Base-by-base conservation (phyloP, 2,329 filamentous ascomycete genomes). In the Microdochium bolleyi region DNA sequence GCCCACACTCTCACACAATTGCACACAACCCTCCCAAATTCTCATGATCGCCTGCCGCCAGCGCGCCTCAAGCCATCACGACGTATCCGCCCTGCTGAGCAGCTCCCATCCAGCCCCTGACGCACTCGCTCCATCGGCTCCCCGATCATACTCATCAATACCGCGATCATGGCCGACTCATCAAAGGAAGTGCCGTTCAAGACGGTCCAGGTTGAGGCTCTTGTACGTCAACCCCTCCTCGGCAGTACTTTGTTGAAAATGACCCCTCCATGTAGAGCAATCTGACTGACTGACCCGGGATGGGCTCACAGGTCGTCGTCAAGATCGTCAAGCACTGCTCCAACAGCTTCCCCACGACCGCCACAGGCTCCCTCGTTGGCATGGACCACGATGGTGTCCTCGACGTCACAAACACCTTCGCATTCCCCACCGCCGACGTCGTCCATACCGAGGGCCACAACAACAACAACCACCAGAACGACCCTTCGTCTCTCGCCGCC, bases 321-420 rank as follows among this genome's bases (percentile, higher is more conserved):
- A 96, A 96, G 79, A 92, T 97, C 70, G 92, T 95, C 73, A 96
- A 95, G 76, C 92, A 96, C 78, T 90, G 89, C 76, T 87, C 90
- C 54, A 83, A 88, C 64, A 81, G 82, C 52, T 96, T 96, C 75
- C 92, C 92, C 49, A 92, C 90, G 51, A 85, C 85, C 53, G 90
- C 91, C 53, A 96, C 92, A 53, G 92, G 92, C 57, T 89, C 88
- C 57, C 82, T 96, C 56, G 91, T 96, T 55, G 94, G 94, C 63
- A 92, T 97, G 89, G 92, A 97, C 72, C 82, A 83, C 64, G 84
- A 87, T 60, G 83, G 83, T 59, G 79, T 85, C 55, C 83, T 97
- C 57, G 87, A 97, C 75, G 78, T 97, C 74, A 97, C 94, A 62
- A 97, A 97, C 79, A 83, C 84, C 60, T 99, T 97, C 75, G 87